These are phyloP conservation scores for Eimeria praecox DNA, from an alignment of 169 alveolate species.

Conservation along the genomic window DNA sequence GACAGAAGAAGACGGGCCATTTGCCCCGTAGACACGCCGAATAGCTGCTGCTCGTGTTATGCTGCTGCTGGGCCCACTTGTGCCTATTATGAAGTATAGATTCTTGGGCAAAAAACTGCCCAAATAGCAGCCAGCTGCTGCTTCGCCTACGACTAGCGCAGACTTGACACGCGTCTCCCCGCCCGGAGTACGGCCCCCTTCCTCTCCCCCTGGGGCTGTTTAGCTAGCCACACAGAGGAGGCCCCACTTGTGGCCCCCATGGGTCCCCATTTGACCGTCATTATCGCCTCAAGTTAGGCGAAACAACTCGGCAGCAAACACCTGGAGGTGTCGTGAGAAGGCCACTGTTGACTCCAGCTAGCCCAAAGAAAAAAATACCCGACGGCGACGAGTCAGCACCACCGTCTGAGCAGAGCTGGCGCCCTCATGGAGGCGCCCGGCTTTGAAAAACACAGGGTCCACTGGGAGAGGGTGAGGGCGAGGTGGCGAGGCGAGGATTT, in stretches of 20 bases:
- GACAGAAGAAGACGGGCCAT: neutral
- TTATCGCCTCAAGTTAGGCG: slow-evolving; percentile 31
- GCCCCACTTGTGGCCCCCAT: neutral
- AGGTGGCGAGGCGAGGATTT: neutral
- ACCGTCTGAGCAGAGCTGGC: slow-evolving; percentile 74
- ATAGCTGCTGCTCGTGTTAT: neutral
- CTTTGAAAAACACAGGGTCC: slow-evolving; percentile 36
- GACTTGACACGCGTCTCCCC: neutral
- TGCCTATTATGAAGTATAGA: neutral
- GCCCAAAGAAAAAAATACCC: slow-evolving; percentile 70
- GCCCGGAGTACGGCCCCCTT: neutral
- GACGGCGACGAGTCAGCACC: slow-evolving; percentile 53
- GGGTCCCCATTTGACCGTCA: slow-evolving; percentile 42
- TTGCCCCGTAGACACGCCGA: slow-evolving; percentile 56
- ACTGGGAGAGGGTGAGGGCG: slow-evolving; percentile 30
- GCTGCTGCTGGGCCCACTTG: slow-evolving; percentile 35
- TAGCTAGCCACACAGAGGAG: neutral
- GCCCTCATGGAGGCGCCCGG: slow-evolving; percentile 33
- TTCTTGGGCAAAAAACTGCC: neutral
- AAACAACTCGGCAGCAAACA: slow-evolving; percentile 33
- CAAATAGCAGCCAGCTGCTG: slow-evolving; percentile 65
- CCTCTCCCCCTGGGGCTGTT: neutral
- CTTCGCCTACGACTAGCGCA: slow-evolving; percentile 41
- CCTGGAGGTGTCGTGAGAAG: slow-evolving; percentile 15
- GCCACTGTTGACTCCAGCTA: slow-evolving; percentile 79